Evolutionary conservation across 257 asterid genomes (phyloP).

Genomic region (Oldenlandia corymbosa): DNA sequence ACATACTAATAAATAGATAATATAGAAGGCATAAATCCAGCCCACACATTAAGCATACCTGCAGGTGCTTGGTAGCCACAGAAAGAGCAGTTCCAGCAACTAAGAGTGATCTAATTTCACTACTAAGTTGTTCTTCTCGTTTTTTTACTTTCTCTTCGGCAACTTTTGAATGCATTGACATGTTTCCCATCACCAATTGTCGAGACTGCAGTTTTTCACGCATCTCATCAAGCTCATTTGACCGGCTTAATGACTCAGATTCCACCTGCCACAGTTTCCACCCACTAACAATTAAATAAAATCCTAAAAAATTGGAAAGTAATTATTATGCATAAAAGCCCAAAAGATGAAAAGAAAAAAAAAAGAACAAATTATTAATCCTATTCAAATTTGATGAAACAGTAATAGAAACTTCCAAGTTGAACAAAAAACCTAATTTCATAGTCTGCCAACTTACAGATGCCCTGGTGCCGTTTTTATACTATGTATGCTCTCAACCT

Average conservation of each 20-base stretch:
- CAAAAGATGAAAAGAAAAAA: neutral
- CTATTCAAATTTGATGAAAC: neutral
- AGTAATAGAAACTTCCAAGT: neutral
- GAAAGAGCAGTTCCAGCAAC: constrained; percentile 85
- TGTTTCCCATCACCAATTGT: constrained; percentile 91
- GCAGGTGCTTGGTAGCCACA: constrained; percentile 64
- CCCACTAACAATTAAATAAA: constrained; percentile 23
- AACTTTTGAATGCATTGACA: constrained; percentile 83
- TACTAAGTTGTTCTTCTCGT: constrained; percentile 85
- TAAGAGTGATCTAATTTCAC: constrained; percentile 69
- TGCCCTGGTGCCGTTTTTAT: neutral
- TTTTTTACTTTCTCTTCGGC: constrained; percentile 67
- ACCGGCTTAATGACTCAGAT: constrained; percentile 61
- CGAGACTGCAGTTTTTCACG: constrained; percentile 66
- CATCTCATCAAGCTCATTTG: constrained; percentile 82
- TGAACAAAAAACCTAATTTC: neutral
- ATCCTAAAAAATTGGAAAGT: constrained; percentile 7
- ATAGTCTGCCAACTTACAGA: neutral
- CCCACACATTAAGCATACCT: constrained; percentile 39
- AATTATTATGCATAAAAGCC: neutral
- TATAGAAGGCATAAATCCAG: neutral
- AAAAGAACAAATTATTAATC: neutral
- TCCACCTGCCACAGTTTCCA: constrained; percentile 45
- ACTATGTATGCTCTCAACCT: neutral
- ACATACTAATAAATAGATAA: constrained; percentile 5